Evolutionary conservation across 1,139 yeast species (phyloP).

Genomic region (Candida frijolesensis): DNA sequence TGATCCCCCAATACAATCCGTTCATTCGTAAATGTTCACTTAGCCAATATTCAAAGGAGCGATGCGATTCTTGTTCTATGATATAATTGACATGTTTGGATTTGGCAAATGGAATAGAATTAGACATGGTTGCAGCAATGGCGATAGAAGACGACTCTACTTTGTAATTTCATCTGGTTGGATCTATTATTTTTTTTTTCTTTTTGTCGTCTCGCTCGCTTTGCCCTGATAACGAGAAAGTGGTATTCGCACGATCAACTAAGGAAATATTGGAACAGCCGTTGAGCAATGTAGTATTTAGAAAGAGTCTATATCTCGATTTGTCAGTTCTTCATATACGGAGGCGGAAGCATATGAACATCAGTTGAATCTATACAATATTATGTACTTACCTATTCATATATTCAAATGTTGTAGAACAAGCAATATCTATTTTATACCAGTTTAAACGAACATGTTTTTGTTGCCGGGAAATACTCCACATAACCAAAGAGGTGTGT

Average conservation of each 20-base stretch:
- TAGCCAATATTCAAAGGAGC: slow-evolving; percentile 76
- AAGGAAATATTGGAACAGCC: too few relatives aligned
- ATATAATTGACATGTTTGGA: slow-evolving; percentile 41
- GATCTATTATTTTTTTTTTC: background rate
- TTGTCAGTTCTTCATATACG: too few relatives aligned
- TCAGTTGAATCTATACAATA: too few relatives aligned
- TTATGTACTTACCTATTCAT: too few relatives aligned
- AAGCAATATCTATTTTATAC: slow-evolving; percentile 17
- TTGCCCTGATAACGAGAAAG: too few relatives aligned
- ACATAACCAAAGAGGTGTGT: slow-evolving; percentile 60
- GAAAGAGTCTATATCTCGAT: too few relatives aligned
- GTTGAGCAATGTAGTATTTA: too few relatives aligned
- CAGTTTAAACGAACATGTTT: slow-evolving; percentile 51
- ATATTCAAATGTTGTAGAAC: too few relatives aligned
- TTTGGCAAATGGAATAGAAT: slow-evolving; percentile 8
- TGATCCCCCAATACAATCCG: slow-evolving; percentile 95
- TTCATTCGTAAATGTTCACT: slow-evolving; percentile 88
- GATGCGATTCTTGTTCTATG: slow-evolving; percentile 39
- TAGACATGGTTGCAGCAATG: background rate
- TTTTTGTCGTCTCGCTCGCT: too few relatives aligned
- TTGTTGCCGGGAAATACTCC: slow-evolving; percentile 67
- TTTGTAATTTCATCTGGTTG: too few relatives aligned
- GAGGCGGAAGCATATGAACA: too few relatives aligned
- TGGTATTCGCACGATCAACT: too few relatives aligned
- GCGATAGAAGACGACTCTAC: background rate